A percentile compares a stretch with the other conserved stretches of the same genome.
phyloP scores from a whole-genome alignment of 805 yeast species.

The Ogataea wickerhamii region DNA sequence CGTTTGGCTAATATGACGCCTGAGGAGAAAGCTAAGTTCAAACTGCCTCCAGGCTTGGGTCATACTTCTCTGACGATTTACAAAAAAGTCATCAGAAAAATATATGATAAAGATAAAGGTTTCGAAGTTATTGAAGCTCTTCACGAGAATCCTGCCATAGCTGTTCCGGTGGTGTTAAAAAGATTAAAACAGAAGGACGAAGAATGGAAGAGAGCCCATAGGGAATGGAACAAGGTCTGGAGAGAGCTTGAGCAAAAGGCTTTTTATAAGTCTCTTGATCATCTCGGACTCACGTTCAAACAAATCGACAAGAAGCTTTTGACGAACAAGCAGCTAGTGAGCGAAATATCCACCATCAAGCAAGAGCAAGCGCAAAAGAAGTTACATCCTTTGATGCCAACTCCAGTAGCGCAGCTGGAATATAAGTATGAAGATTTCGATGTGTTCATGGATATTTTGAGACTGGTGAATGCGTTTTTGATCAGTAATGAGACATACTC shows the following conservation, averaged over 20 bases:
- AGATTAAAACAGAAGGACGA: conserved; percentile 97
- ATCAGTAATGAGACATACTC: conserved; percentile 72
- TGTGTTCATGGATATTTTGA: conserved; percentile 69
- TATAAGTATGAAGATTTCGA: conserved; percentile 63
- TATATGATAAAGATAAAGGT: conserved; percentile 92
- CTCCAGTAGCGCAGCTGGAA: conserved; percentile 66
- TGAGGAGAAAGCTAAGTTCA: conserved; percentile 83
- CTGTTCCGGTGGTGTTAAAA: conserved; percentile 89
- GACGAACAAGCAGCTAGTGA: conserved; percentile 84
- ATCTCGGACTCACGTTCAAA: conserved; percentile 91
- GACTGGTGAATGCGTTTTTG: conserved; percentile 63
- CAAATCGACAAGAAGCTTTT: conserved; percentile 92
- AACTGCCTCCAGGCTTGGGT: conserved; percentile 89
- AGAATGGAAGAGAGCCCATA: conserved; percentile 96
- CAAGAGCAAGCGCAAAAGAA: conserved; percentile 88
- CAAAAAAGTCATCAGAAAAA: conserved; percentile 86
- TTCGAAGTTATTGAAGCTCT: conserved; percentile 94
- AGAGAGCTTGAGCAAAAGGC: conserved; percentile 96
- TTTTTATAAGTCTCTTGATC: conserved; percentile 89
- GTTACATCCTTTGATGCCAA: conserved; percentile 80
- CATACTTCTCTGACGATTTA: conserved; percentile 88
- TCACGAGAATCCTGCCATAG: conserved; percentile 91
- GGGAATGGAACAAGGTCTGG: conserved; percentile 99
- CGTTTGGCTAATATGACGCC: conserved; percentile 89
- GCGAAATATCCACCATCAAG: conserved; percentile 89